A percentile compares a stretch with the other conserved stretches of the same genome.
Evolutionary conservation across 805 yeast genomes (phyloP).

Genomic region (Blastobotrys peoriensis): DNA sequence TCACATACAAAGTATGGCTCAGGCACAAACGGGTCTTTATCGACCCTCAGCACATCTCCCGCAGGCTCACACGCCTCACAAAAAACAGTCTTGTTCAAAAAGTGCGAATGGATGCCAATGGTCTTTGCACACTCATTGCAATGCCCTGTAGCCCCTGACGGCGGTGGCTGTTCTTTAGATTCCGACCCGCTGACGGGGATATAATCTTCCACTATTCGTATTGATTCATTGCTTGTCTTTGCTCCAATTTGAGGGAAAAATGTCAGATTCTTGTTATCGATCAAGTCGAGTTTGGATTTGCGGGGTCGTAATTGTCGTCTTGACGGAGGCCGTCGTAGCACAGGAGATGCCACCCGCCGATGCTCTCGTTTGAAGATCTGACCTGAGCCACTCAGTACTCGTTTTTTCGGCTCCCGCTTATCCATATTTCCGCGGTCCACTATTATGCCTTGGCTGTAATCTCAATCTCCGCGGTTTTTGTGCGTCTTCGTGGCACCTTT

Average conservation of each 20-base stretch:
- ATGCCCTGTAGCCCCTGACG: neutral
- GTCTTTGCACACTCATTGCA: neutral
- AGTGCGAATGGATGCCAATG: constrained; percentile 1
- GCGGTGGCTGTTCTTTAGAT: neutral
- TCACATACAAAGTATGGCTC: constrained; percentile 15
- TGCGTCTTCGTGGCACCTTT: too few relatives aligned
- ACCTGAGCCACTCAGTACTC: neutral
- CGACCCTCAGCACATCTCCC: neutral
- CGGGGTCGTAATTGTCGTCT: constrained; percentile 8
- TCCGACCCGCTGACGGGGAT: constrained; percentile 18
- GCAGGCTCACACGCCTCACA: neutral
- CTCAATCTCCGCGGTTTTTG: too few relatives aligned
- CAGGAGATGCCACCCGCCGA: constrained; percentile 3
- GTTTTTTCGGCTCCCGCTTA: too few relatives aligned
- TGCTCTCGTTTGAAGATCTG: constrained; percentile 4
- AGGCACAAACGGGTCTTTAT: neutral
- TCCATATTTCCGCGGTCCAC: too few relatives aligned
- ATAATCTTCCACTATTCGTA: constrained; percentile 27
- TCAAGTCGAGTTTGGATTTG: constrained; percentile 34
- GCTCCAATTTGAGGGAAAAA: constrained; percentile 26
- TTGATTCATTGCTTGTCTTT: constrained; percentile 12
- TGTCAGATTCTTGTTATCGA: constrained; percentile 34
- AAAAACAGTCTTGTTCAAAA: constrained; percentile 1
- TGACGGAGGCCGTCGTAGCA: neutral
- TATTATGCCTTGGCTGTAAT: too few relatives aligned